phyloP scores from a whole-genome alignment of 2,329 filamentous ascomycete species.

The Beauveria scarabaeidicola region DNA sequence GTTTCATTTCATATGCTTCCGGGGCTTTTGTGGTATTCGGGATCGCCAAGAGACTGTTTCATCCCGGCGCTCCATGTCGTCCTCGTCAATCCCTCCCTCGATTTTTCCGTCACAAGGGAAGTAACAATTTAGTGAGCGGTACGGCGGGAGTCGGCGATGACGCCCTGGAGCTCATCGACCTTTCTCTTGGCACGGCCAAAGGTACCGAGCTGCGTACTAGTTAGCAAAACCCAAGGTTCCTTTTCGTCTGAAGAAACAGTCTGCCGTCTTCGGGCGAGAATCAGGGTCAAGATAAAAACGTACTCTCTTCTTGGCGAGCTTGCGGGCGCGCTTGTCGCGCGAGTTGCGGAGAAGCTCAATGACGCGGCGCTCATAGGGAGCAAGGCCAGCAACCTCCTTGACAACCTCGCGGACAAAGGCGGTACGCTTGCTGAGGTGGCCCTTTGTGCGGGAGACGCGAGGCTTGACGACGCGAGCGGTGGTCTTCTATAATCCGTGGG shows the following conservation, averaged over 20 bases:
- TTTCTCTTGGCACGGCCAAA: constrained; percentile 98
- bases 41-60: neutral
- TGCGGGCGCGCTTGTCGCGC: constrained; percentile 98
- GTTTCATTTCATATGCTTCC: constrained; percentile 6
- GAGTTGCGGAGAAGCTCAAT: constrained; percentile 98
- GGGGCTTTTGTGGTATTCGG: neutral
- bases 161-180: constrained; percentile 97
- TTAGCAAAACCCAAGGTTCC: neutral
- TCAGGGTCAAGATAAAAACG: constrained; percentile 27
- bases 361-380: constrained; percentile 95
- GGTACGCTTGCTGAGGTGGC: constrained; percentile 92
- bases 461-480: constrained; percentile 69
- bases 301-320: constrained; percentile 99
- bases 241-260: neutral
- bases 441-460: constrained; percentile 80
- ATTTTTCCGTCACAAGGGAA: neutral
- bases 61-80: neutral
- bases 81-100: neutral
- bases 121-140: constrained; percentile 44
- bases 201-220: constrained; percentile 70
- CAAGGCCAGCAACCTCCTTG: constrained; percentile 94
- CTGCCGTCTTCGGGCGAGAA: no score
- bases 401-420: constrained; percentile 95
- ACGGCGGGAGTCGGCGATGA: constrained; percentile 91
- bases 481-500: constrained; percentile 58